These are phyloP conservation scores for Aspergillus awamori DNA, from an alignment of 2,329 filamentous ascomycete genomes.

Conservation along the genomic window DNA sequence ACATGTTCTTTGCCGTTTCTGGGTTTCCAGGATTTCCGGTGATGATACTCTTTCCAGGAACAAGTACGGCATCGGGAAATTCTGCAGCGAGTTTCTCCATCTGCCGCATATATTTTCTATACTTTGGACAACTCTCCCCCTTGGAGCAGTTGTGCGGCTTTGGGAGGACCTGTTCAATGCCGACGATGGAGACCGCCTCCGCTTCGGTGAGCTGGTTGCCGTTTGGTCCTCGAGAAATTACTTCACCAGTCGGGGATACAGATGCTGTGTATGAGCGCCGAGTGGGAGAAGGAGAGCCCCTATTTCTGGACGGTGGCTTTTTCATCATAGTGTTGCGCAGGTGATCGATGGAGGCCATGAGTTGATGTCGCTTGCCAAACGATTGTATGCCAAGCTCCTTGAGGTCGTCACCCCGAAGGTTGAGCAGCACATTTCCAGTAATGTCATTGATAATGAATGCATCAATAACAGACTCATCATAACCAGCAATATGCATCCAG, in stretches of 20 bases:
- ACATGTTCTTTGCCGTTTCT: conserved; percentile 59
- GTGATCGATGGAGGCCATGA: no score
- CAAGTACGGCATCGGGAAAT: conserved; percentile 68
- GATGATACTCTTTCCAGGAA: conserved; percentile 56
- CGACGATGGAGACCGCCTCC: conserved; percentile 87
- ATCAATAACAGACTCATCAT: no score
- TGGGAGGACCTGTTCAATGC: conserved; percentile 88
- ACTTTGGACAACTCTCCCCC: conserved; percentile 83
- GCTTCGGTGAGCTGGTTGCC: conserved; percentile 65
- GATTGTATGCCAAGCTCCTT: no score
- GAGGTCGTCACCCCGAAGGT: no score
- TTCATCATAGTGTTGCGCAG: conserved; percentile 30
- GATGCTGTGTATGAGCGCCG: conserved; percentile 30
- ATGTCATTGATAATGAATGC: no score
- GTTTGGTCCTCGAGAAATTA: conserved; percentile 42
- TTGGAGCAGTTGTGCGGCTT: conserved; percentile 84
- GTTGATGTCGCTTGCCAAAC: no score
- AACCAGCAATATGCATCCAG: no score
- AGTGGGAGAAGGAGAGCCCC: conserved; percentile 10
- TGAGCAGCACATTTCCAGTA: no score
- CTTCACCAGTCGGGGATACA: conserved; percentile 14
- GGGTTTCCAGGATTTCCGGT: conserved; percentile 78
- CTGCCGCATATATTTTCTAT: conserved; percentile 74
- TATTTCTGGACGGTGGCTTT: neutral
- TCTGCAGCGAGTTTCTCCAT: conserved; percentile 74